A percentile compares a stretch with the other conserved stretches of the same genome.
phyloP scores from a whole-genome alignment of 305 asterid species.

The Coffea humblotiana region DNA sequence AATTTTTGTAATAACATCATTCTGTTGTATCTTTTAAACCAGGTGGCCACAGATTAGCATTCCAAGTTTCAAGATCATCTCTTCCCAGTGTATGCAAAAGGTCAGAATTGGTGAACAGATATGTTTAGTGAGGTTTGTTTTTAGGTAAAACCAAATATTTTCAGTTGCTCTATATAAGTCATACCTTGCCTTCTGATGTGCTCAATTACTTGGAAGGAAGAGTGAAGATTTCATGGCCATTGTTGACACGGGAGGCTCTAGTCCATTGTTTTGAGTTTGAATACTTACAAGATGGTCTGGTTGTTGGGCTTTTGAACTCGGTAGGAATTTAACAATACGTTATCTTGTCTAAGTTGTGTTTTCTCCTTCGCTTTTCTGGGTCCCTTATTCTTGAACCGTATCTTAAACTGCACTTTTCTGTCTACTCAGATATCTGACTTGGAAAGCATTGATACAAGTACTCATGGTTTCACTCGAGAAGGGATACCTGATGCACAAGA shows the following conservation, averaged over 20 bases:
- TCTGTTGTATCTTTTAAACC: constrained; percentile 23
- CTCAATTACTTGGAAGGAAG: constrained; percentile 71
- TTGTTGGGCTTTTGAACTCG: constrained; percentile 73
- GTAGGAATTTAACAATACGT: constrained; percentile 35
- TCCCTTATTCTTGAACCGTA: neutral
- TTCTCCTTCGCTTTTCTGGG: constrained; percentile 5
- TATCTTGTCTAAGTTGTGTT: neutral
- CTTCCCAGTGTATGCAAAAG: constrained; percentile 57
- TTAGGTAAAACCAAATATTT: constrained; percentile 7
- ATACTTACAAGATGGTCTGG: constrained; percentile 71
- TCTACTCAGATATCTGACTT: constrained; percentile 63
- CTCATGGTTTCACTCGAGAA: constrained; percentile 65
- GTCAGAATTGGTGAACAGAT: constrained; percentile 75
- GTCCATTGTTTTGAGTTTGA: constrained; percentile 63
- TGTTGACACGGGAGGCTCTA: constrained; percentile 81
- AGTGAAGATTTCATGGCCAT: constrained; percentile 93
- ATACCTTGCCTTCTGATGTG: constrained; percentile 14
- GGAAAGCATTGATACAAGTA: constrained; percentile 50
- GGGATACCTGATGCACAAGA: constrained; percentile 64
- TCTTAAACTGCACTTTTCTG: neutral
- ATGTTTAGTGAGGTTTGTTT: constrained; percentile 72
- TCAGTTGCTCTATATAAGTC: constrained; percentile 2
- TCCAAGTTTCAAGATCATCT: constrained; percentile 65
- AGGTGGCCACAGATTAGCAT: constrained; percentile 91
- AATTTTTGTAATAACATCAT: neutral